Evolutionary conservation across 164 flowering plant genomes (phyloP).

Genomic region (Aristolochia fimbriata): DNA sequence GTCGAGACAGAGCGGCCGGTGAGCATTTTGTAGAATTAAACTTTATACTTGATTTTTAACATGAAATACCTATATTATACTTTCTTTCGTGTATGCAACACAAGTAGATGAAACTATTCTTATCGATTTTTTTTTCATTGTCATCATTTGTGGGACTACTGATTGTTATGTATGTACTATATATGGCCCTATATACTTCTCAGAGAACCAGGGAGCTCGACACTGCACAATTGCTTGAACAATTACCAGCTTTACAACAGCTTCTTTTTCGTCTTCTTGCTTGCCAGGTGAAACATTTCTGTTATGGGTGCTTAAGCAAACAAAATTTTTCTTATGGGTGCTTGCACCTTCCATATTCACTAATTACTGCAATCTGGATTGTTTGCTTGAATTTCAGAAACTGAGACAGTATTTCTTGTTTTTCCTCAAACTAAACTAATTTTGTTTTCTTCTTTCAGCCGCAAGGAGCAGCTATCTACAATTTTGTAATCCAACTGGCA

Average conservation of each 20-base stretch:
- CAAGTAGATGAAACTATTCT: not conserved
- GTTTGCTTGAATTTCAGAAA: no score
- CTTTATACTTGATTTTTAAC: not conserved
- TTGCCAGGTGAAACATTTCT: constrained; percentile 52
- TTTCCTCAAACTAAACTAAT: not conserved
- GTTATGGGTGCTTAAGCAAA: not conserved
- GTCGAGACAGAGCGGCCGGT: constrained; percentile 76
- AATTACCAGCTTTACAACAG: constrained; percentile 88
- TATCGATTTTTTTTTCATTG: not conserved
- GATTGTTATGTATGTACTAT: not conserved
- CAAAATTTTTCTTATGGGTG: no score
- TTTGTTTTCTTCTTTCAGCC: constrained; percentile 51
- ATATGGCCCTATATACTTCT: not conserved
- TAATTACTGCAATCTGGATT: not conserved
- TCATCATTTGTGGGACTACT: no score
- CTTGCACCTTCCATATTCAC: not conserved
- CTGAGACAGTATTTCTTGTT: not conserved
- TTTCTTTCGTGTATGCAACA: not conserved
- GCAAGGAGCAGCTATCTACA: constrained; percentile 79
- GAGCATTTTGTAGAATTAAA: constrained; percentile 16
- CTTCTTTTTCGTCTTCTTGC: constrained; percentile 75
- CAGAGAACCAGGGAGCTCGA: constrained; percentile 92
- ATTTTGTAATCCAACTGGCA: constrained; percentile 76
- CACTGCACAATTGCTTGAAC: constrained; percentile 81
- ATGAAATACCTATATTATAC: not conserved